Conservation (phyloP, 2,329 filamentous ascomycete genomes). For the Lasiodiplodia gonubiensis region DNA sequence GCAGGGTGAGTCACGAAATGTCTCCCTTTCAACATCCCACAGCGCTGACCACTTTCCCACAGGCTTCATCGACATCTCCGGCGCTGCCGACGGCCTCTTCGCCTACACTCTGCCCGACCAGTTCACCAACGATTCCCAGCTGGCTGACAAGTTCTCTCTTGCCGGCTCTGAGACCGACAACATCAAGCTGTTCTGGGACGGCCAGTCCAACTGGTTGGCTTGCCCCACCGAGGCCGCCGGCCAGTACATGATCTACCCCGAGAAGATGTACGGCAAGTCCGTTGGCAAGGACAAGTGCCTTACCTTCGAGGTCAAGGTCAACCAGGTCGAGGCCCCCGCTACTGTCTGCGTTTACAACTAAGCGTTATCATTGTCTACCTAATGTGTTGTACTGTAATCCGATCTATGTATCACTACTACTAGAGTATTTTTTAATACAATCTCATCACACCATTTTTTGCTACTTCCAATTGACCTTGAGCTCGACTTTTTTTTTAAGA, state of each 20-base stretch:
- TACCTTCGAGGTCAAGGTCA: background rate
- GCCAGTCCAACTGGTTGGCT: conserved; percentile 2
- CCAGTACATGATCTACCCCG: conserved; percentile 11
- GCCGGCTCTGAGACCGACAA: background rate
- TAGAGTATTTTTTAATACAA: too few relatives aligned
- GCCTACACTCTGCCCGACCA: background rate
- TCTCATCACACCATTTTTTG: too few relatives aligned
- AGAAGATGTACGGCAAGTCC: background rate
- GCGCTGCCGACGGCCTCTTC: conserved; percentile 1
- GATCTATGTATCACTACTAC: background rate
- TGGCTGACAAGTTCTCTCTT: conserved; percentile 12
- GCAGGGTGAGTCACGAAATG: background rate
- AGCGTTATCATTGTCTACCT: background rate
- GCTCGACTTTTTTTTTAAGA: too few relatives aligned
- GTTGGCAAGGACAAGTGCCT: conserved; percentile 17
- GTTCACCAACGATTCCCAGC: background rate
- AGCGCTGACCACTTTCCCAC: background rate
- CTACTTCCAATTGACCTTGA: too few relatives aligned
- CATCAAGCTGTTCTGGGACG: conserved; percentile 6
- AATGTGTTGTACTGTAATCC: background rate
- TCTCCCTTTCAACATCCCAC: too few relatives aligned
- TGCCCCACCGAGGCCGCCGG: background rate
- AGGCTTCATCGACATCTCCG: conserved; percentile 17
- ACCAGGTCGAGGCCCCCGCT: background rate
- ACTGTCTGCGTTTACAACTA: conserved; percentile 16